Conservation (phyloP, 371 early-diverging fungal genomes). For the Rhizopus microsporus region DNA sequence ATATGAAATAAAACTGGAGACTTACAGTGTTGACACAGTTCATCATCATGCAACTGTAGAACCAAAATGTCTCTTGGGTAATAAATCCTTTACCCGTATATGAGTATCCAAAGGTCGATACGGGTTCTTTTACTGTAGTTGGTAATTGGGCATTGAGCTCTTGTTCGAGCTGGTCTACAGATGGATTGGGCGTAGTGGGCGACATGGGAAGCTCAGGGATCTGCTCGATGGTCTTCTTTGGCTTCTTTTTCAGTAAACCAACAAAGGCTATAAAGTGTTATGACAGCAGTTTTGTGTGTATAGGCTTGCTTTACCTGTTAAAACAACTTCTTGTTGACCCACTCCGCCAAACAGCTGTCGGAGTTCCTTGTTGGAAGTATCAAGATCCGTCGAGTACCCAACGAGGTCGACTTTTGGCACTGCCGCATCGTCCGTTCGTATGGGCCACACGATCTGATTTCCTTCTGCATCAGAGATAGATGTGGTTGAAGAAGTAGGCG, state of each 20-base stretch:
- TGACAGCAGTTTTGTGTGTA: background rate
- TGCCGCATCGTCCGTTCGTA: constrained; percentile 28
- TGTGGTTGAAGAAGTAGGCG: background rate
- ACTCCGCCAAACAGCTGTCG: constrained; percentile 45
- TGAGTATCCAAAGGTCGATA: constrained; percentile 36
- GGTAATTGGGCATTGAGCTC: constrained; percentile 37
- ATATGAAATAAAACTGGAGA: background rate
- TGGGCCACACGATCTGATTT: constrained; percentile 37
- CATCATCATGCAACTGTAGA: constrained; percentile 42
- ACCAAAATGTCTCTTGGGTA: constrained; percentile 45
- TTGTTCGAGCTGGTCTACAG: constrained; percentile 32
- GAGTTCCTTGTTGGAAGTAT: constrained; percentile 29
- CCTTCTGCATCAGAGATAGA: background rate
- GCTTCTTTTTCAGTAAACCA: constrained; percentile 43
- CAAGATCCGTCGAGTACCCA: constrained; percentile 32
- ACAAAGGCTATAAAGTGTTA: constrained; percentile 32
- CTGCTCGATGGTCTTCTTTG: constrained; percentile 9
- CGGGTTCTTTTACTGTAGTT: constrained; percentile 25
- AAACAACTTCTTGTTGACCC: constrained; percentile 33
- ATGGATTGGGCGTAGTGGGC: constrained; percentile 10
- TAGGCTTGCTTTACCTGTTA: constrained; percentile 31
- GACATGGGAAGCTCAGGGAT: constrained; percentile 22
- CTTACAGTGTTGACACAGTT: constrained; percentile 42
- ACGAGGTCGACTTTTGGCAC: constrained; percentile 32
- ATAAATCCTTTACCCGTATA: constrained; percentile 44